These are phyloP conservation scores for Podaxis rugospora DNA, from an alignment of 768 basidiomycete genomes.

Conservation along the genomic window DNA sequence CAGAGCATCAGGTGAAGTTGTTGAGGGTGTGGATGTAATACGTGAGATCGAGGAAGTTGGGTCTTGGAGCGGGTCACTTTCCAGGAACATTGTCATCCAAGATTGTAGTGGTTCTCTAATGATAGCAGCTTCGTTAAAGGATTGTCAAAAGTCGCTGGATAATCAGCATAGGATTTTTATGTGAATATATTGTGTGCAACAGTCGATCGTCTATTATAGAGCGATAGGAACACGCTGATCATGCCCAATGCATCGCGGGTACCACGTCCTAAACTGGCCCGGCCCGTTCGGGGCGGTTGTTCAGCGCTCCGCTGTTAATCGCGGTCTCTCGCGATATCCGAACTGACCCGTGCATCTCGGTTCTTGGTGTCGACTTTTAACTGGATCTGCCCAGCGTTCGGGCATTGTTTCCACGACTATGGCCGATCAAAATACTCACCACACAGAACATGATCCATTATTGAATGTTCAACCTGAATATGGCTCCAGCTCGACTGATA, in stretches of 20 bases:
- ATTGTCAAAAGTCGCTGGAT: background rate
- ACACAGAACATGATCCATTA: constrained; percentile 2
- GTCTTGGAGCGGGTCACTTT: constrained; percentile 32
- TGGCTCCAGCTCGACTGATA: background rate
- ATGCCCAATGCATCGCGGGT: too few species aligned
- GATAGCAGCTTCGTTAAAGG: too few species aligned
- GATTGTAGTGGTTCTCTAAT: constrained; percentile 44
- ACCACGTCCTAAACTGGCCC: too few species aligned
- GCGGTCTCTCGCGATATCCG: too few species aligned
- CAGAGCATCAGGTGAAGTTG: constrained; percentile 50
- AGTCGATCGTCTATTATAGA: background rate
- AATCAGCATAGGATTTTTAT: background rate
- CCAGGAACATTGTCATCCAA: constrained; percentile 45
- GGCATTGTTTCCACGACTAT: background rate
- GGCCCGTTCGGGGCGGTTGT: too few species aligned
- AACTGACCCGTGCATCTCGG: too few species aligned
- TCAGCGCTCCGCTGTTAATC: too few species aligned
- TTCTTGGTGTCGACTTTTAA: background rate
- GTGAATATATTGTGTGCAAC: background rate
- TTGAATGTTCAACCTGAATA: background rate
- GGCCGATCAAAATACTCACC: background rate
- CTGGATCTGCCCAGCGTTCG: background rate
- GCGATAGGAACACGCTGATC: too few species aligned
- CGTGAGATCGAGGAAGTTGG: constrained; percentile 31
- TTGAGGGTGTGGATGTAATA: constrained; percentile 57